These are phyloP conservation scores for Ogataea corticis DNA, from an alignment of 805 yeast species.

Conservation along the genomic window DNA sequence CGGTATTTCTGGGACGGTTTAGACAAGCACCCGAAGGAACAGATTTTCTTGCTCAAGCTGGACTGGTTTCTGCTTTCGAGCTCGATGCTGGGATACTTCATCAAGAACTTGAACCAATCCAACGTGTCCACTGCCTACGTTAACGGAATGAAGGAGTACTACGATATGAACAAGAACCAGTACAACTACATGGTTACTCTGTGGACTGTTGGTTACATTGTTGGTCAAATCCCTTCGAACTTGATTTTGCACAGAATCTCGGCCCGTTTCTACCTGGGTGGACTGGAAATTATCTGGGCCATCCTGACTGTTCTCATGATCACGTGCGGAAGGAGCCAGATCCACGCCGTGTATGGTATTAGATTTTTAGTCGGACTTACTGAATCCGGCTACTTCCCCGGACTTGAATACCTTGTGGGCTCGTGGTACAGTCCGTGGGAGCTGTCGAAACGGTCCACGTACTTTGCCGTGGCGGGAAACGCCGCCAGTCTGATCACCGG, in stretches of 20 bases:
- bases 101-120: constrained; percentile 60
- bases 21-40: constrained; percentile 40
- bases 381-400: constrained; percentile 53
- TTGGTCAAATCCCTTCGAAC: constrained; percentile 49
- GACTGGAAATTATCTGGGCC: constrained; percentile 47
- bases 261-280: constrained; percentile 46
- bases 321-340: constrained; percentile 26
- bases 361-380: constrained; percentile 44
- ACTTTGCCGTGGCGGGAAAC: constrained; percentile 37
- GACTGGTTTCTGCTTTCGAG: constrained; percentile 54
- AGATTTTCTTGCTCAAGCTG: constrained; percentile 44
- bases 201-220: constrained; percentile 52
- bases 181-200: constrained; percentile 44
- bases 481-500: constrained; percentile 40
- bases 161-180: constrained; percentile 53
- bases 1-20: constrained; percentile 31
- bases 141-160: constrained; percentile 58
- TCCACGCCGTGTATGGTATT: constrained; percentile 32
- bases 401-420: constrained; percentile 45
- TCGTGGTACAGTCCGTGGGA: constrained; percentile 38
- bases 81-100: constrained; percentile 61
- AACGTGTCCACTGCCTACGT: constrained; percentile 66
- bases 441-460: constrained; percentile 38
- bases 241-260: constrained; percentile 41
- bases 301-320: constrained; percentile 40